phyloP scores from a whole-genome alignment of 495 filamentous ascomycete species.

The Staphylotrichum longicolle region DNA sequence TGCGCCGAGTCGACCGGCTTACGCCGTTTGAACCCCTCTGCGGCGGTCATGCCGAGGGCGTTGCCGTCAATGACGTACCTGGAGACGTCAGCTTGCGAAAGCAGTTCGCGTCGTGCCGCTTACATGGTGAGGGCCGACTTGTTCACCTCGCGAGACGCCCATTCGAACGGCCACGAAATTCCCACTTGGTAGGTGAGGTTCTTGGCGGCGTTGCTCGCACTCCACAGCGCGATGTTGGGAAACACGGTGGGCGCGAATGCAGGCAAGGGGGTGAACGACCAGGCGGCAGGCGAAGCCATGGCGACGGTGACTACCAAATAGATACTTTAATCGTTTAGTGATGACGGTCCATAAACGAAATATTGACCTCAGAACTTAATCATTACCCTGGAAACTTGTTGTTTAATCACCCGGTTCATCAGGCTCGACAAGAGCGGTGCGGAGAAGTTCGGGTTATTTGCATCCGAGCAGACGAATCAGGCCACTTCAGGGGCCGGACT shows the following conservation, averaged over 20 bases:
- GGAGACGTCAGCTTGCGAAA: background rate
- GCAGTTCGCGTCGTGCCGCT: background rate
- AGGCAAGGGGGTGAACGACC: constrained; percentile 24
- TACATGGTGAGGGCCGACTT: constrained; percentile 23
- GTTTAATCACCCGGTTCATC: too few relatives aligned
- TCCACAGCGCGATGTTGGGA: constrained; percentile 27
- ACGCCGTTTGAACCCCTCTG: constrained; percentile 28
- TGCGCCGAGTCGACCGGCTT: constrained; percentile 15
- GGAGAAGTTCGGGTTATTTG: too few relatives aligned
- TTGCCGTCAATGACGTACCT: constrained; percentile 32
- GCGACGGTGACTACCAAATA: too few relatives aligned
- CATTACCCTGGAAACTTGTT: too few relatives aligned
- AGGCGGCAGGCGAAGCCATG: constrained; percentile 1
- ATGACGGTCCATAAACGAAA: too few relatives aligned
- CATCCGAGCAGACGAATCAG: background rate
- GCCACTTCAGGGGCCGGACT: too few relatives aligned
- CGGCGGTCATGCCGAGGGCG: constrained; percentile 26
- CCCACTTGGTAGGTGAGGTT: constrained; percentile 26
- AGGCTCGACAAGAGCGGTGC: too few relatives aligned
- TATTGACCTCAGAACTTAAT: too few relatives aligned
- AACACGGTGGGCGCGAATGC: constrained; percentile 27
- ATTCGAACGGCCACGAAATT: constrained; percentile 28
- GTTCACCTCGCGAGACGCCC: constrained; percentile 19
- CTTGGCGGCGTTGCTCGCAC: constrained; percentile 19
- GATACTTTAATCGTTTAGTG: too few relatives aligned